Base-by-base conservation (phyloP, 2,329 filamentous ascomycete genomes). In the Dactylonectria estremocensis region DNA sequence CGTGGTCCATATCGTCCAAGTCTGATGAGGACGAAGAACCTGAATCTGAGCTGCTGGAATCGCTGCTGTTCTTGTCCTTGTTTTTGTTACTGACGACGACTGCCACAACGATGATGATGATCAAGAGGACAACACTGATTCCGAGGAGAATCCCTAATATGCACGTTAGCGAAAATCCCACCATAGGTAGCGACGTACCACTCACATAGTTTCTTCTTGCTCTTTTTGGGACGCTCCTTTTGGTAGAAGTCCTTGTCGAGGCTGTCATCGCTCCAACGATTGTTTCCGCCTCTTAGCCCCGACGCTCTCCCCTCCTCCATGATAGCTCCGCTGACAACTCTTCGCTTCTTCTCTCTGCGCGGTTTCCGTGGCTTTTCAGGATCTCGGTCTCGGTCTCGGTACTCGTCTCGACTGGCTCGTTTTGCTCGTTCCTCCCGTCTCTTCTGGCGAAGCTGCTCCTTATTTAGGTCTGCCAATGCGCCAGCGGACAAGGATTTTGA, bases 311-410 rank as follows among this genome's bases (percentile, higher is more conserved):
- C 92, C 77, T 94, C 92, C 75, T 94, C 92, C 72, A 92, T 82
- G 18, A 92, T 81, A 0, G 90, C 90, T 20, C 91, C 92, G 69
- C 92, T 94, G 20, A 92, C 90, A n/a, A 93, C 84, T 68, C 92
- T 83, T 64, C 85, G 86, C 76, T 89, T 89, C 70, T 85, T 86
- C 48, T 79, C 79, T 56, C 81, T 81, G 59, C 76, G 77, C 14
- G 78, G 79, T 69, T 73, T 83, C 46, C 80, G 78, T 11, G 81
- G 78, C 55, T 61, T 72, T 33, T 72, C 74, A 6, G 69, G 64
- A 45, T 72, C 52, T 49, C 70, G 70, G 48, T 76, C 55, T 48
- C 70, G 70, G 49, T 76, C 66, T 48, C 74, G 69, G 22, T 72
- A 69, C 6, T 74, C 74, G 37, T 75, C 75, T n/a, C 68, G 69